Conservation (phyloP, 2,329 filamentous ascomycete species). For the Pseudodiploospora longispora region DNA sequence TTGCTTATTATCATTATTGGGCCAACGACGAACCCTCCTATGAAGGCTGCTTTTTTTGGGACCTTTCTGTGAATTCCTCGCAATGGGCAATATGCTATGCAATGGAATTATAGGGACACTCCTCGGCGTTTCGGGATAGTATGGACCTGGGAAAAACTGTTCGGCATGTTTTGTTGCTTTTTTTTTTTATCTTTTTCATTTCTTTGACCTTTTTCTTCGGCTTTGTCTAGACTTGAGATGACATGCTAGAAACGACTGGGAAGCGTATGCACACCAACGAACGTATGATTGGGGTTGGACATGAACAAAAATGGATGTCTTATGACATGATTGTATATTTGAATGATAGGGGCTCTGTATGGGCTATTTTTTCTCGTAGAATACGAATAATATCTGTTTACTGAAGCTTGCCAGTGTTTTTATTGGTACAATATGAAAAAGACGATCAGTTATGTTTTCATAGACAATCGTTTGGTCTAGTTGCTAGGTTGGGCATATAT, state of each 20-base stretch:
- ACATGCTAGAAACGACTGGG: conserved; percentile 1
- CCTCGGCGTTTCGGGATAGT: conserved; percentile 8
- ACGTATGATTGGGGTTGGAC: conserved; percentile 18
- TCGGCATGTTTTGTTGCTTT: conserved; percentile 4
- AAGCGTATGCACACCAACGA: conserved; percentile 4
- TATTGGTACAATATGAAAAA: too few relatives aligned
- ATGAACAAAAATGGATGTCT: conserved; percentile 14
- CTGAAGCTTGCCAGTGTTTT: too few relatives aligned
- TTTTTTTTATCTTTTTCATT: conserved; percentile 1
- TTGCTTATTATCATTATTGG: too few relatives aligned
- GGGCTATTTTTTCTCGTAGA: conserved; percentile 3
- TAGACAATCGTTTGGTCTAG: too few relatives aligned
- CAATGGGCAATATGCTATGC: too few relatives aligned
- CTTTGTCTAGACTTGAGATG: neutral
- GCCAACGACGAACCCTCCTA: too few relatives aligned
- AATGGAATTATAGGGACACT: conserved; percentile 6
- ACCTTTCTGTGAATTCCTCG: too few relatives aligned
- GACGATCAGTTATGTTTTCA: too few relatives aligned
- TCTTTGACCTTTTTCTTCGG: neutral
- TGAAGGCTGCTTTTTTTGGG: too few relatives aligned
- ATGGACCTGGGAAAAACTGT: conserved; percentile 3
- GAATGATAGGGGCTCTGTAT: neutral
- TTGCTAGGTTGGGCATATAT: too few relatives aligned
- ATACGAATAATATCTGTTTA: neutral
- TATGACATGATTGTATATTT: conserved; percentile 16